Percentiles rank a stretch among this genome's conserved stretches.
Evolutionary conservation across 768 basidiomycete species (phyloP).

Genomic region (Collybiopsis confluens): DNA sequence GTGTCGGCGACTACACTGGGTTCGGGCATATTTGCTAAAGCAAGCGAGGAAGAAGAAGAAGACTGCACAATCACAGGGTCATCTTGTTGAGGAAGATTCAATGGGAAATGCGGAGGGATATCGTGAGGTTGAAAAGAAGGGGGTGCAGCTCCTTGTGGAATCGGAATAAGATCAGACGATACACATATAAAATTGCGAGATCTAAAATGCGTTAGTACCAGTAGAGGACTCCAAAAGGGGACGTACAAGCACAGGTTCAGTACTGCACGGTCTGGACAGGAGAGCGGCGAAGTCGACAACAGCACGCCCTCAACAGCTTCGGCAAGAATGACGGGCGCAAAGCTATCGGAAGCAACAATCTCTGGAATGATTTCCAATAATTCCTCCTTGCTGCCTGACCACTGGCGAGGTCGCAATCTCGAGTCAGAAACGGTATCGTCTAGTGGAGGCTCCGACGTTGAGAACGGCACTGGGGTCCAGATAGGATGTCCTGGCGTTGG

Average conservation of each 20-base stretch:
- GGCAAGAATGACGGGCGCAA: constrained; percentile 24
- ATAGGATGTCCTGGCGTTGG: background rate
- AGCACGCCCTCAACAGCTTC: constrained; percentile 20
- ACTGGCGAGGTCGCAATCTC: background rate
- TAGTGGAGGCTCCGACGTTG: background rate
- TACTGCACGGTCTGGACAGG: background rate
- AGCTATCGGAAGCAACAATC: constrained; percentile 20
- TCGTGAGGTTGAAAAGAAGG: no score
- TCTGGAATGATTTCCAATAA: constrained; percentile 26
- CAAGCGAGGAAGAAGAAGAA: no score
- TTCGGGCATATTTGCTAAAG: no score
- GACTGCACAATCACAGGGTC: no score
- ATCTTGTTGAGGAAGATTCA: no score
- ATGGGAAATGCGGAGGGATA: no score
- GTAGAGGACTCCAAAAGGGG: background rate
- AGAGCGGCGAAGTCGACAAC: constrained; percentile 10
- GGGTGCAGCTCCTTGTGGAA: no score
- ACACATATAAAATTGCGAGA: background rate
- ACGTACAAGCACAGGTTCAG: constrained; percentile 13
- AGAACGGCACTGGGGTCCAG: background rate
- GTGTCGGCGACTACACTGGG: no score
- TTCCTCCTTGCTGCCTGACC: constrained; percentile 24
- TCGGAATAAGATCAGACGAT: no score
- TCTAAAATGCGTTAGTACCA: background rate
- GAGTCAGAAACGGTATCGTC: background rate